phyloP scores from a whole-genome alignment of 306 rosid genomes.

The Fragaria nilgerrensis region DNA sequence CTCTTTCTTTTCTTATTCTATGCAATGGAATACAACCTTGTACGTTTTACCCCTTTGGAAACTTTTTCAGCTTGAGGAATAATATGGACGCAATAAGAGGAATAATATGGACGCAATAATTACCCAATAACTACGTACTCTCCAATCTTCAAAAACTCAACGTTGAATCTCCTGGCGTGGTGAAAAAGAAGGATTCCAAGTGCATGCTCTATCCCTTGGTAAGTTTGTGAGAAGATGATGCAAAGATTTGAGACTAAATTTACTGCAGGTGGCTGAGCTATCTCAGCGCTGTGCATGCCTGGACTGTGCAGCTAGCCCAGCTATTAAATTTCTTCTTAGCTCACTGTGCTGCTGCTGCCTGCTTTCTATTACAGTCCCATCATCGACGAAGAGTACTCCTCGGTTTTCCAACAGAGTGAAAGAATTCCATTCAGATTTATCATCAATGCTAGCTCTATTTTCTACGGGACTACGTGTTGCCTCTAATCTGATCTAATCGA shows the following conservation, averaged over 20 bases:
- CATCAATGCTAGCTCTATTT: neutral
- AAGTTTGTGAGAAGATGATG: neutral
- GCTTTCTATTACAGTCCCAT: conserved; percentile 35
- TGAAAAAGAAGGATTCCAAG: conserved; percentile 6
- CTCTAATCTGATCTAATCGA: neutral
- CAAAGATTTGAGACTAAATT: conserved; percentile 1
- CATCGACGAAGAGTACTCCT: conserved; percentile 9
- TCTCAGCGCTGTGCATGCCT: neutral
- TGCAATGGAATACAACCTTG: conserved; percentile 1
- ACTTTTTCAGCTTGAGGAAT: neutral
- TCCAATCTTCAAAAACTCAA: neutral
- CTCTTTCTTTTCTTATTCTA: neutral
- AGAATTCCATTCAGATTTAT: neutral
- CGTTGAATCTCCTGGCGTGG: conserved; percentile 7
- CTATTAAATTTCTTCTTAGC: conserved; percentile 13
- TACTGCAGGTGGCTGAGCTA: conserved; percentile 4
- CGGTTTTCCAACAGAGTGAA: conserved; percentile 4
- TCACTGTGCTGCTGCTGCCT: conserved; percentile 30
- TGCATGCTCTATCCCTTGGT: neutral
- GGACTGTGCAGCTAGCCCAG: conserved; percentile 18
- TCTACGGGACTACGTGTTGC: neutral
- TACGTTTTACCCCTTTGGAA: neutral
- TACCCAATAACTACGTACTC: neutral
- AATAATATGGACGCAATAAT: conserved; percentile 4
- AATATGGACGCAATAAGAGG: conserved; percentile 5